Evolutionary conservation across 768 basidiomycete genomes (phyloP).

Genomic region (Mycena galericulata): DNA sequence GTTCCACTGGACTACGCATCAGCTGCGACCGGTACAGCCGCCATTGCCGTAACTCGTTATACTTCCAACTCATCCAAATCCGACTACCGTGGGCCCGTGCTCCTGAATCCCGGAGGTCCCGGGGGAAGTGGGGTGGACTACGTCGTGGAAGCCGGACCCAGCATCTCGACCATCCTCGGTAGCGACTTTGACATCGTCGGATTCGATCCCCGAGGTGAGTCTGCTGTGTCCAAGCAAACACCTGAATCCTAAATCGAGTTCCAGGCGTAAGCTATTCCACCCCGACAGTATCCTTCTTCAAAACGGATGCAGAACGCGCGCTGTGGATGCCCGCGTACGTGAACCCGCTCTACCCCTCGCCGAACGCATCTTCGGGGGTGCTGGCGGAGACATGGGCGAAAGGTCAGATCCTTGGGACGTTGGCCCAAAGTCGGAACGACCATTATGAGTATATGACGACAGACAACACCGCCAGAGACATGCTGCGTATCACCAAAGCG

Average conservation of each 20-base stretch:
- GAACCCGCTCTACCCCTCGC: background rate
- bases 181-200: conserved; percentile 4
- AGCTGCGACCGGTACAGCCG: background rate
- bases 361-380: conserved; percentile 8
- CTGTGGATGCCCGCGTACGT: background rate
- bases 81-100: conserved; percentile 26
- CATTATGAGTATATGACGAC: conserved; percentile 7
- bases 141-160: background rate
- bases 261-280: conserved; percentile 28
- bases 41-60: conserved; percentile 25
- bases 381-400: conserved; percentile 14
- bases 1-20: conserved; percentile 30
- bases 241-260: background rate
- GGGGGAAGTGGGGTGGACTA: conserved; percentile 21
- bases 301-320: conserved; percentile 12
- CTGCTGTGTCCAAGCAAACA: background rate
- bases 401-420: conserved; percentile 2
- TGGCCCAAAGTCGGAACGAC: conserved; percentile 8
- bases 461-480: conserved; percentile 26
- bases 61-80: conserved; percentile 2
- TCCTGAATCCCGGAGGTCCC: conserved; percentile 33
- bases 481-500: conserved; percentile 23
- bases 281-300: conserved; percentile 19
- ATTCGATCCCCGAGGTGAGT: conserved; percentile 5
- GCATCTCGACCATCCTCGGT: conserved; percentile 20